Evolutionary conservation across 345 rosid genomes (phyloP).

Genomic region (Excoecaria agallocha): DNA sequence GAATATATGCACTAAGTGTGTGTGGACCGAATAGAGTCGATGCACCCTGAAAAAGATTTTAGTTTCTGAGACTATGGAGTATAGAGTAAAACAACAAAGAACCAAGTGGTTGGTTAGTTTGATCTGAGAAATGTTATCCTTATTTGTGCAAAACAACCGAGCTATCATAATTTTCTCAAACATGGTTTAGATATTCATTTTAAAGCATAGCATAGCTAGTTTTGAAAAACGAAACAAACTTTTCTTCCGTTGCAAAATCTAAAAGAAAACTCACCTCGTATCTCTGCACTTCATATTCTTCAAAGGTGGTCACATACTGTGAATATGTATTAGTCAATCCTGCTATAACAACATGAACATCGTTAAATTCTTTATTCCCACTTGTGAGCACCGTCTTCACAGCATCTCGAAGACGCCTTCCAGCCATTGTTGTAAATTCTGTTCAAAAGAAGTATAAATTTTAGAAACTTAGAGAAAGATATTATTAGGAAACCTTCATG

Average conservation of each 20-base stretch:
- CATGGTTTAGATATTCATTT: neutral
- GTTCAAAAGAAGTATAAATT: constrained; percentile 21
- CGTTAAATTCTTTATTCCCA: constrained; percentile 39
- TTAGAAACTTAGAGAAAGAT: constrained; percentile 7
- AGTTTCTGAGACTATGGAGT: neutral
- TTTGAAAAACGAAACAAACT: neutral
- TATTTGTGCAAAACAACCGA: no score
- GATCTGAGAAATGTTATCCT: no score
- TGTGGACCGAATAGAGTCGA: constrained; percentile 92
- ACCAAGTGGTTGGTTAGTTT: no score
- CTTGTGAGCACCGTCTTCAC: constrained; percentile 64
- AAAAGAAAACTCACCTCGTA: constrained; percentile 62
- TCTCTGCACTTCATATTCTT: constrained; percentile 91
- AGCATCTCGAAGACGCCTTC: constrained; percentile 98
- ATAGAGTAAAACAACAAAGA: neutral
- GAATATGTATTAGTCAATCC: constrained; percentile 94
- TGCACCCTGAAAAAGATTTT: constrained; percentile 62
- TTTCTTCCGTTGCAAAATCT: neutral
- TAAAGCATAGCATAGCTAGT: neutral
- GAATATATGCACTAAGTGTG: constrained; percentile 85
- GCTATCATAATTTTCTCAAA: no score
- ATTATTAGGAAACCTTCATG: neutral
- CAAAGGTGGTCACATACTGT: constrained; percentile 87
- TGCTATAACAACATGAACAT: constrained; percentile 80
- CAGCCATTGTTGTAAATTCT: constrained; percentile 99